Evolutionary conservation across 352 stramenopile species (phyloP), one percentile per base, ranked within the genome.

Genomic region (Plasmopara muralis): DNA sequence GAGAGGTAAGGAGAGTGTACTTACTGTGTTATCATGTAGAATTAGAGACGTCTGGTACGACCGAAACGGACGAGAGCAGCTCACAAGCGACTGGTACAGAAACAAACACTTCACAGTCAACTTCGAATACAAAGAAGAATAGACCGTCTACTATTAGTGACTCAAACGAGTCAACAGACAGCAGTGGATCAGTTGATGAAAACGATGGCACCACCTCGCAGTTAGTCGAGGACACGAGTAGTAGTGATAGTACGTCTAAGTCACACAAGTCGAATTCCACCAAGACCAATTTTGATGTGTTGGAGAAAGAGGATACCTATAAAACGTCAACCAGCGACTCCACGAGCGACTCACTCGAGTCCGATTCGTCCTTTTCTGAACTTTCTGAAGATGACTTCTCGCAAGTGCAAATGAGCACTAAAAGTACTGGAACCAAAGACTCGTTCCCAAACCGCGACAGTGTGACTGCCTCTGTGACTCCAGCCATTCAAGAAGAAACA

Each of bases 131-230:
- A 16, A 18, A 15, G 45, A 71, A 66, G 20, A 64, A 60, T 35
- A 47, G 49, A n/a, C 68, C 50, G 15, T 68, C 55, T 20, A 64
- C 57, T 15, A 62, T 51, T 47, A 67, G 61, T 29, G 60, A 53
- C 14, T 66, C 57, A n/a, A 56, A 53, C 18, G 61, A 70, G 38
- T 56, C 55, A n/a, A 68, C 43, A 44, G 37, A 8, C n/a, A 70
- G 37, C 42, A 64, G 51, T 42, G 51, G 34, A 31, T 50, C 47
- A 9, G 60, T 43, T 4, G 64, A 59, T 43, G 65, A 67, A 33
- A 70, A 60, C 35, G 62, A 28, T 18, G 57, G 28, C 3, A 60
- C 44, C 13, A 49, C 56, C 28, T 63, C 49, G 4, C 70, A 62
- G 2, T 57, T 40, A 1, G 68, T 58, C 1, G 59, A 38, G 15